Conservation (phyloP, 805 yeast genomes). For the Myxozyma geophila region DNA sequence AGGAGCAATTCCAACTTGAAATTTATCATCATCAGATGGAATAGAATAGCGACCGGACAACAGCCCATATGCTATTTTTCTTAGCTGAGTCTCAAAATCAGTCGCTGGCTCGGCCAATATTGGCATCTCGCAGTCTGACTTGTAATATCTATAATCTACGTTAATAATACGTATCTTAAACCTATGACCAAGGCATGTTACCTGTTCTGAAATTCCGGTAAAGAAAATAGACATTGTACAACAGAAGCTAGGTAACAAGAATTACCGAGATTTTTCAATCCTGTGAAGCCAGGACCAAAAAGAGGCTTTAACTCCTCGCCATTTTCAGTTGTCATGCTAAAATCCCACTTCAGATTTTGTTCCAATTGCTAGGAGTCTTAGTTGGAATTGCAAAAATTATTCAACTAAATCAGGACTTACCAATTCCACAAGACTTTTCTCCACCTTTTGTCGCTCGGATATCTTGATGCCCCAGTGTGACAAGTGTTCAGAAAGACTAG, state of each 20-base stretch:
- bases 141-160: constrained; percentile 31
- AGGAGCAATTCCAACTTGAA: constrained; percentile 80
- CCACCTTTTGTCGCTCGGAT: constrained; percentile 65
- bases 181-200: not conserved
- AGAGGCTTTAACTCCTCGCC: constrained; percentile 70
- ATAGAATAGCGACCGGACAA: constrained; percentile 71
- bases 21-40: constrained; percentile 48
- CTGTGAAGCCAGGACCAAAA: constrained; percentile 78
- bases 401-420: constrained; percentile 13
- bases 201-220: constrained; percentile 42
- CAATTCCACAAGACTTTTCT: constrained; percentile 83
- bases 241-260: constrained; percentile 89
- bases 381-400: not conserved
- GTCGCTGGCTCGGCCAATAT: constrained; percentile 57
- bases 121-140: constrained; percentile 34
- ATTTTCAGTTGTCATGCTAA: constrained; percentile 71
- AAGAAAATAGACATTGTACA: constrained; percentile 67
- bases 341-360: constrained; percentile 93
- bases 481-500: constrained; percentile 55
- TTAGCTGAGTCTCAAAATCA: constrained; percentile 73
- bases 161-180: not conserved
- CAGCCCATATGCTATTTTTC: constrained; percentile 80
- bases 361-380: constrained; percentile 62
- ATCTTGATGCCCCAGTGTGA: constrained; percentile 69
- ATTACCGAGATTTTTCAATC: constrained; percentile 87